Evolutionary conservation across 1,284 basidiomycete genomes (phyloP), one percentile per base, ranked within the genome.

Genomic region (Cronartium quercuum): DNA sequence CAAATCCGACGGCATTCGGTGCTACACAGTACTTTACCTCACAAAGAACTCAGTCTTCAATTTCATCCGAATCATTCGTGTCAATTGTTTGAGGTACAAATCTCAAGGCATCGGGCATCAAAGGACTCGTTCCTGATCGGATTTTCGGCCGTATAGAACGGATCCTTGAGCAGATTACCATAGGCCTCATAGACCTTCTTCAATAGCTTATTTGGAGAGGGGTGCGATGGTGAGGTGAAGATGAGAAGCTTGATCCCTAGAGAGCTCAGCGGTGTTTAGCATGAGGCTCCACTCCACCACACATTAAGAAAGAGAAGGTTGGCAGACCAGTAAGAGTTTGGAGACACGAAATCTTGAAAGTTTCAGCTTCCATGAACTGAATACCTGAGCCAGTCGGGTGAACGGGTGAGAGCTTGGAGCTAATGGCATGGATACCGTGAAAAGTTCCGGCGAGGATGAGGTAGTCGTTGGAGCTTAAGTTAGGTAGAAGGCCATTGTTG

Each of bases 121-220:
- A 98, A 98, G 9, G 87, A 88, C 78, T 94, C 90, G 67, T 87
- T 91, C 65, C 95, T 88, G 78, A 98, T 95, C 0, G 96, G 96
- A 95, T 98, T 98, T 83, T 98, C 96, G 35, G 91, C 90, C 3
- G 93, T 96, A 82, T 98, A 94, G 83, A 98, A 99, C 0, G 96
- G 96, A 81, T 98, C 98, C 85, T 98, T 98, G 93, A 97, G 96
- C 69, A 96, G 94, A 74, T 94, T 92, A 41, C 90, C 87, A 35
- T 83, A 83, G 1, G 81, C 79, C 57, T 79, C 78, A 76, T 81
- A 81, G 18, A 79, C 77, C 7, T 76, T 74, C 10, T 75, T 67
- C 10, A 84, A 77, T 34, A 82, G 78, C 2, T 77, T 76, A 0
- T 78, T 77, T 18, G 85, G 76, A 71, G 87, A 86, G 69, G 86